Evolutionary conservation across 2,329 filamentous ascomycete species (phyloP).

Genomic region (Diaporthe nobilis): DNA sequence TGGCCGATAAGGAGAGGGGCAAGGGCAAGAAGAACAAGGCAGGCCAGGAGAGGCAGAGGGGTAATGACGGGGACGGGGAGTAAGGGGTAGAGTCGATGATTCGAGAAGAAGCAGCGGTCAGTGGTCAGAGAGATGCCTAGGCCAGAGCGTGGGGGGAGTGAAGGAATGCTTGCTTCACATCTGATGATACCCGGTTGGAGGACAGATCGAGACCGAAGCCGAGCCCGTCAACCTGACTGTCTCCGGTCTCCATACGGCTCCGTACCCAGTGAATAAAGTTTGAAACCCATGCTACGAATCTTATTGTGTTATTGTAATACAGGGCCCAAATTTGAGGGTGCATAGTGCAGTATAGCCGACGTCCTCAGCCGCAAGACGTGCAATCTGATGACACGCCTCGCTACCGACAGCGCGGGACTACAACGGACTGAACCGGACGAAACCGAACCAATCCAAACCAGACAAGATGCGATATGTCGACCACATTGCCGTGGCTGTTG

Average conservation of each 20-base stretch:
- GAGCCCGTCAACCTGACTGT: not conserved
- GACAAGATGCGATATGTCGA: constrained; percentile 15
- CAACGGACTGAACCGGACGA: not conserved
- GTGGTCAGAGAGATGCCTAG: constrained; percentile 37
- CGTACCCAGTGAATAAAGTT: constrained; percentile 23
- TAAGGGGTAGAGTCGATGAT: not conserved
- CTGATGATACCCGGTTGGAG: constrained; percentile 33
- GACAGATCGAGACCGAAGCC: not conserved
- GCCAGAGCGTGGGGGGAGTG: constrained; percentile 27
- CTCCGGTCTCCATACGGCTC: not conserved
- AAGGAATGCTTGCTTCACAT: not conserved
- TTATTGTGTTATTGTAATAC: not conserved
- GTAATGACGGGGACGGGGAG: constrained; percentile 18
- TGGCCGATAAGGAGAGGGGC: constrained; percentile 35
- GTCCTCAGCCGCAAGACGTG: not conserved
- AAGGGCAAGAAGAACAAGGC: constrained; percentile 30
- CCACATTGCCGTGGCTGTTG: not conserved
- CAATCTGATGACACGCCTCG: not conserved
- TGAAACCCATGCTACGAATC: not conserved
- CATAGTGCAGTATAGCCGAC: not conserved
- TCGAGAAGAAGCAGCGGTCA: constrained; percentile 25
- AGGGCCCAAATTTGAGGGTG: not conserved
- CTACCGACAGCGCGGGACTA: constrained; percentile 28
- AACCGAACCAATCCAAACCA: not conserved
- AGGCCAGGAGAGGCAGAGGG: not conserved